These are phyloP conservation scores for Exutisphaerella laricina DNA, from an alignment of 2,329 filamentous ascomycete genomes.

Conservation along the genomic window DNA sequence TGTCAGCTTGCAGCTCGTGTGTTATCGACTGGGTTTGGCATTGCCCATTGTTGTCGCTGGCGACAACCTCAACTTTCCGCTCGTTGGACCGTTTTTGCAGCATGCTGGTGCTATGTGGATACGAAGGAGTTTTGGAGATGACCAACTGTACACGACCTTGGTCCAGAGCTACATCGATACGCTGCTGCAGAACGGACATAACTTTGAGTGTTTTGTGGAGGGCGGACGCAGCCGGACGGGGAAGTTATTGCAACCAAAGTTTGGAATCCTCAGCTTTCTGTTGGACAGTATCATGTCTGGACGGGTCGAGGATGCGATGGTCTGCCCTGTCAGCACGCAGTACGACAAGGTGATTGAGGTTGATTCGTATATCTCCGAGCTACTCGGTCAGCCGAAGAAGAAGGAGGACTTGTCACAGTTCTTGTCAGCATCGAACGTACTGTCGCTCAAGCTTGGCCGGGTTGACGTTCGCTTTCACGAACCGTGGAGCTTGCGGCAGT, in stretches of 20 bases:
- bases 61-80: conserved; percentile 91
- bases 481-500: conserved; percentile 83
- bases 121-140: conserved; percentile 83
- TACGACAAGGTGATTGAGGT: conserved; percentile 99
- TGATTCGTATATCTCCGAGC: conserved; percentile 89
- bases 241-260: conserved; percentile 89
- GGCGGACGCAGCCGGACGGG: conserved; percentile 88
- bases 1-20: conserved; percentile 89
- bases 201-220: conserved; percentile 97
- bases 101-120: conserved; percentile 98
- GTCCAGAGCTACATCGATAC: conserved; percentile 97
- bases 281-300: conserved; percentile 85
- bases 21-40: conserved; percentile 83
- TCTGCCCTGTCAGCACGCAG: conserved; percentile 93
- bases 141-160: conserved; percentile 82
- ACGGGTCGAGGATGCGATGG: conserved; percentile 80
- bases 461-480: conserved; percentile 96
- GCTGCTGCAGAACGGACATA: conserved; percentile 80
- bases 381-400: conserved; percentile 88
- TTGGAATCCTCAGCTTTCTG: conserved; percentile 88
- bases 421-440: conserved; percentile 77
- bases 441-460: conserved; percentile 81
- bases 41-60: conserved; percentile 89
- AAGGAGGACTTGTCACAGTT: conserved; percentile 92
- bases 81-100: conserved; percentile 84